A percentile compares a stretch with the other conserved stretches of the same genome.
Evolutionary conservation across 164 flowering plant genomes (phyloP).

Genomic region (Umbilicus rupestris): DNA sequence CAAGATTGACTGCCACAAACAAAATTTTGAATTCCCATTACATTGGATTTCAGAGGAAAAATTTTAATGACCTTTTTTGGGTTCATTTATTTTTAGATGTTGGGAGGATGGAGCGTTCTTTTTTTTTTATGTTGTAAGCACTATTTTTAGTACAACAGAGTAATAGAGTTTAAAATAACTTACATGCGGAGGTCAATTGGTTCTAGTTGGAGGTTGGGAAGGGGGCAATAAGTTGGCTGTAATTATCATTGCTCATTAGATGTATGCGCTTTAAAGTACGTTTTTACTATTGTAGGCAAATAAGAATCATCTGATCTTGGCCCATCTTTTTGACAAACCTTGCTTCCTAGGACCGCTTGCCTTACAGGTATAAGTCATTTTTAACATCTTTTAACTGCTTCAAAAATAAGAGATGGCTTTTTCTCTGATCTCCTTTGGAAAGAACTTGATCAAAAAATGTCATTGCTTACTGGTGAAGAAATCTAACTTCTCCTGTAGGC

Average conservation of each 20-base stretch:
- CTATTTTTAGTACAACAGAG: too few relatives aligned
- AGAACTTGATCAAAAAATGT: neutral
- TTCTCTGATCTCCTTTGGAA: neutral
- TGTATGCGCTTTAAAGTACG: neutral
- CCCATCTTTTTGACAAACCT: constrained; percentile 94
- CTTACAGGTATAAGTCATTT: constrained; percentile 36
- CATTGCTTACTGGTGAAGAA: neutral
- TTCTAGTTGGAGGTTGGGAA: neutral
- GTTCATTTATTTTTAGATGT: too few relatives aligned
- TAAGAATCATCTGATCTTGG: constrained; percentile 64
- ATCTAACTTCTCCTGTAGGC: constrained; percentile 33
- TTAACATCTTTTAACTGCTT: neutral
- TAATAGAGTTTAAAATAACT: too few relatives aligned
- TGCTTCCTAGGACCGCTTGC: constrained; percentile 92
- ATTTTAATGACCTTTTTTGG: too few relatives aligned
- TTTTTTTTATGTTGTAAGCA: too few relatives aligned
- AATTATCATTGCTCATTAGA: neutral
- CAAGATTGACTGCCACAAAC: too few relatives aligned
- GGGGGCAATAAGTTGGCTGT: neutral
- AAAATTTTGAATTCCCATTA: too few relatives aligned
- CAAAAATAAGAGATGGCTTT: neutral
- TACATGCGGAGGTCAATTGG: too few relatives aligned
- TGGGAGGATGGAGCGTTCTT: too few relatives aligned
- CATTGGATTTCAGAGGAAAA: too few relatives aligned
- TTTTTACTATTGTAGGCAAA: constrained; percentile 33